Base-by-base conservation (phyloP, 192 early-diverging fungal species). In the Coemansia sp. region DNA sequence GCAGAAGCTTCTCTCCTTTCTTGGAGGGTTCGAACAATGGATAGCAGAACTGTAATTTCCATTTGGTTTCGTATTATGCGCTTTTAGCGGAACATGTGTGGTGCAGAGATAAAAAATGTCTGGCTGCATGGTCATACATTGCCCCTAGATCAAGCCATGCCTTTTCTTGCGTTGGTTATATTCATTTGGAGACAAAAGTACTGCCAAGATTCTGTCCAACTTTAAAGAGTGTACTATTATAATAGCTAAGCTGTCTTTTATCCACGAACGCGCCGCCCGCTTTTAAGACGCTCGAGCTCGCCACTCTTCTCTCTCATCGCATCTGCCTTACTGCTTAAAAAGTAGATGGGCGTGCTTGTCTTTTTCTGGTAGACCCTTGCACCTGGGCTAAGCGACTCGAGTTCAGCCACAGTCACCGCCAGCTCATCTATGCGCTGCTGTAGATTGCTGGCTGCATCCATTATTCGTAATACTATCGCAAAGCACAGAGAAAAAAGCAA, bases 361-460 rank as follows among this genome's bases (percentile, higher is more conserved):
- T 59, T 45, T 30, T 68, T 64, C 66, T 40, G 35, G 35, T 71
- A 80, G 25, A 80, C 69, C 26, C 40, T 29, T n/a, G 72, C 72
- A 15, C 45, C 16, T 7, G 66, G 46, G 10, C 59, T 58, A 57
- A 68, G 59, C 9, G 59, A 52, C 64, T 71, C 69, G 4, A 80
- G 66, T 62, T 80, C 77, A 23, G 43, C 49, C 63, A 67, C 63
- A 15, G 74, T 61, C 28, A 80, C 37, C 26, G 66, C 63, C 58
- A 71, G 55, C 25, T 58, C 68, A 25, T 67, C 64, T 13, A 67
- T 63, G 45, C 55, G 68, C 35, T 33, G 31, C 39, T 67, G 60
- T 10, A 55, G 30, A n/a, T 4, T 35, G 7, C 57, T 18, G 25
- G 58, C 31, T 28, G 46, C 59, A 25, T 42, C 48, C 64, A 51